Percentiles rank a stretch among this genome's conserved stretches.
Evolutionary conservation across 495 filamentous ascomycete species (phyloP).

Genomic region (Penicillium verhagenii): DNA sequence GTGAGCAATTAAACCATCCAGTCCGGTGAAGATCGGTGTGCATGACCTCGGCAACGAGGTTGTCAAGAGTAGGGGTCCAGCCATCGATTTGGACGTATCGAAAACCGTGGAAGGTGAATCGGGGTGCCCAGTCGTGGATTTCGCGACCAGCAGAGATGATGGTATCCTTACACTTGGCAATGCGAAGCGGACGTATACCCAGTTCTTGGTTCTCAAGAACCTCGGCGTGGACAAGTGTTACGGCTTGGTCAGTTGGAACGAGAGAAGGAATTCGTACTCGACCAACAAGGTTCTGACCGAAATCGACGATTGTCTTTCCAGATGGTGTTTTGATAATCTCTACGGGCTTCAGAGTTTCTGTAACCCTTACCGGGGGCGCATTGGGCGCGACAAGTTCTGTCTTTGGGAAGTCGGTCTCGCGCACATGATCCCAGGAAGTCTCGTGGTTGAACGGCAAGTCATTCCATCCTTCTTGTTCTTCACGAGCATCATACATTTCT

Average conservation of each 20-base stretch:
- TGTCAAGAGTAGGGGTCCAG: slow-evolving; percentile 33
- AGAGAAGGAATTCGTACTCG: slow-evolving; percentile 39
- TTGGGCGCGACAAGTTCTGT: slow-evolving; percentile 35
- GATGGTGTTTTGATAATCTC: slow-evolving; percentile 42
- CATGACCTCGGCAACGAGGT: slow-evolving; percentile 46
- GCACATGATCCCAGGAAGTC: slow-evolving; percentile 17
- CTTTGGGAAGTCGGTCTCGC: slow-evolving; percentile 23
- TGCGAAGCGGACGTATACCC: slow-evolving; percentile 46
- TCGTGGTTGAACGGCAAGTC: slow-evolving; percentile 1
- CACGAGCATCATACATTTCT: slow-evolving; percentile 45
- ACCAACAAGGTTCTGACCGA: slow-evolving; percentile 57
- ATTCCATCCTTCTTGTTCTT: slow-evolving; percentile 28
- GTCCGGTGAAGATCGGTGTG: slow-evolving; percentile 51
- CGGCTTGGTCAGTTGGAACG: slow-evolving; percentile 20
- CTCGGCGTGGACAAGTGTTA: slow-evolving; percentile 48
- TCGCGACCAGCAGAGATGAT: slow-evolving; percentile 29
- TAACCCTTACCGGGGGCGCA: slow-evolving; percentile 42
- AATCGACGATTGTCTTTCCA: slow-evolving; percentile 52
- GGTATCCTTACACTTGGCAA: slow-evolving; percentile 44
- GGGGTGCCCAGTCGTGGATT: slow-evolving; percentile 23
- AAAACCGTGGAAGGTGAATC: slow-evolving; percentile 58
- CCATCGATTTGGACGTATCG: slow-evolving; percentile 52
- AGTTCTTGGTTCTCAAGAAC: slow-evolving; percentile 54
- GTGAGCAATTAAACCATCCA: slow-evolving; percentile 48
- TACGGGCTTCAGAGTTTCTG: slow-evolving; percentile 36